phyloP scores from a whole-genome alignment of 2,329 filamentous ascomycete species.

The Raffaelea ambrosiae region DNA sequence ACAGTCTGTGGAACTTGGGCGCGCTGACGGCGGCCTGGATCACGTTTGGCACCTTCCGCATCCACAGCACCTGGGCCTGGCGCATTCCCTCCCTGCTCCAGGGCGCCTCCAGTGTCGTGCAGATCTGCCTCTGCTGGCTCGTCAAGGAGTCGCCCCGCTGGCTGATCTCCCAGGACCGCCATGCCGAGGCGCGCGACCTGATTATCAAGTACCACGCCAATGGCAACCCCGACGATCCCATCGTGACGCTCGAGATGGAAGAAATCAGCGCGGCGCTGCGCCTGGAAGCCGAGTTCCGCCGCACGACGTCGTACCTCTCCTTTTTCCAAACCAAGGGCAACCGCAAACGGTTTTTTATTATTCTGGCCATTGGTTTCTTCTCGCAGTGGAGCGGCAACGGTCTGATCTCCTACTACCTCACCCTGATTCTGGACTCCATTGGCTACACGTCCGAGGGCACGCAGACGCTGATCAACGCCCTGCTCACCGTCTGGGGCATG shows the following conservation, averaged over 20 bases:
- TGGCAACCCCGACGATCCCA: conserved; percentile 13
- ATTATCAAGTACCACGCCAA: conserved; percentile 11
- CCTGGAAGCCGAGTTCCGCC: not conserved
- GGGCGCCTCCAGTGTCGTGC: conserved; percentile 8
- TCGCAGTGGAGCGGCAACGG: conserved; percentile 13
- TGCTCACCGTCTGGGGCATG: conserved; percentile 10
- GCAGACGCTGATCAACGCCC: conserved; percentile 25
- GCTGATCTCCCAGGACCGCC: conserved; percentile 20
- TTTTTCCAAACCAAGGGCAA: conserved; percentile 9
- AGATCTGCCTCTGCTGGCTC: conserved; percentile 11
- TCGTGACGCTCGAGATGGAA: conserved; percentile 25
- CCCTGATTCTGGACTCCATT: conserved; percentile 20
- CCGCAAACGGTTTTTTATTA: conserved; percentile 11
- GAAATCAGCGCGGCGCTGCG: not conserved
- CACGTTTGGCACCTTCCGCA: conserved; percentile 38
- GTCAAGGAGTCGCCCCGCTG: conserved; percentile 21
- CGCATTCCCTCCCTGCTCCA: conserved; percentile 34
- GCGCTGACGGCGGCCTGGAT: conserved; percentile 31
- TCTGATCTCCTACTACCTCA: conserved; percentile 26
- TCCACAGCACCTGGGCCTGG: conserved; percentile 41
- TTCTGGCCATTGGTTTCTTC: conserved; percentile 9
- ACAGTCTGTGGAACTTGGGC: conserved; percentile 53
- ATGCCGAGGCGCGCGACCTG: conserved; percentile 21
- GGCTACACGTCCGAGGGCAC: conserved; percentile 20
- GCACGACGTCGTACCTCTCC: not conserved